A percentile compares a stretch with the other conserved stretches of the same genome.
Conservation (phyloP, 805 yeast species). For the Candida ficus region DNA sequence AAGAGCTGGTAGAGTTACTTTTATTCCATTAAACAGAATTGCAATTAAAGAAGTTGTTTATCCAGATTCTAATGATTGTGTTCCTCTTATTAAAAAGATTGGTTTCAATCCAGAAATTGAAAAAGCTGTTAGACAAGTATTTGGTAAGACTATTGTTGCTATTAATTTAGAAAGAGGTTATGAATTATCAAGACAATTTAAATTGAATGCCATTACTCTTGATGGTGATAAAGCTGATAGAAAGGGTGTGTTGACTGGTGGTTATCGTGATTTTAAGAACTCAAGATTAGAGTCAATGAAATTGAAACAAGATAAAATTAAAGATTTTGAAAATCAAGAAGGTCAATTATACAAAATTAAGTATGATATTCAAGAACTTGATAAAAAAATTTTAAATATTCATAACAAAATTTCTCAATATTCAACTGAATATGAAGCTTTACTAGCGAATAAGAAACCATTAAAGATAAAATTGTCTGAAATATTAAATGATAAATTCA, state of each 20-base stretch:
- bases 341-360: slow-evolving; percentile 35
- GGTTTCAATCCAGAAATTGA: slow-evolving; percentile 52
- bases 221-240: slow-evolving; percentile 90
- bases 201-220: slow-evolving; percentile 74
- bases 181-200: slow-evolving; percentile 54
- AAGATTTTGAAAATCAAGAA: slow-evolving; percentile 39
- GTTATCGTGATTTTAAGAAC: slow-evolving; percentile 64
- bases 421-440: slow-evolving; percentile 36
- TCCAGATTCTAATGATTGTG: slow-evolving; percentile 59
- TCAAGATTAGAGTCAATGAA: slow-evolving; percentile 71
- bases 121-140: slow-evolving; percentile 71
- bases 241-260: slow-evolving; percentile 85
- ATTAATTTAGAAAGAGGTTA: slow-evolving; percentile 63
- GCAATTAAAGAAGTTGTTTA: slow-evolving; percentile 36
- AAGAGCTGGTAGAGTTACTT: slow-evolving; percentile 81
- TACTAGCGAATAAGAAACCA: slow-evolving; percentile 38
- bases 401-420: slow-evolving; percentile 39
- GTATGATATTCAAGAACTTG: slow-evolving; percentile 36
- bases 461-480: slow-evolving; percentile 38
- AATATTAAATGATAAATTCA: slow-evolving; percentile 35
- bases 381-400: slow-evolving; percentile 44
- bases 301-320: slow-evolving; percentile 45
- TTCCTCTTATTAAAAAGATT: slow-evolving; percentile 75
- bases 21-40: slow-evolving; percentile 81
- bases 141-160: slow-evolving; percentile 77